A percentile compares a stretch with the other conserved stretches of the same genome.
phyloP scores from a whole-genome alignment of 2,329 filamentous ascomycete species.

The Fusarium gaditjirri region DNA sequence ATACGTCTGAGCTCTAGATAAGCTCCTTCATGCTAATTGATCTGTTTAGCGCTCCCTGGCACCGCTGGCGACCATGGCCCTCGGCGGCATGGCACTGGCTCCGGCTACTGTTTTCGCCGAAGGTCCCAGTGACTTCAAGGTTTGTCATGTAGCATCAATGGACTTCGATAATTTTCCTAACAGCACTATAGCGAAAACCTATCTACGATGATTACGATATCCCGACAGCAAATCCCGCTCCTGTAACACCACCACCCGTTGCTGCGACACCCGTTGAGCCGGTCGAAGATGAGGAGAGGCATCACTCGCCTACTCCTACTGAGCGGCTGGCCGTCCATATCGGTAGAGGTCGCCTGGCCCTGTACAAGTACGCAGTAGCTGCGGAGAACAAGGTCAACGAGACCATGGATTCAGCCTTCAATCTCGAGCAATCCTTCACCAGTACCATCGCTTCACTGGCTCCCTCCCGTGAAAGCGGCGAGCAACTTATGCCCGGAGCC shows the following conservation, averaged over 20 bases:
- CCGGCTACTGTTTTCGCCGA: conserved; percentile 64
- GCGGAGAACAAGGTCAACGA: conserved; percentile 87
- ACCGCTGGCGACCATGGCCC: conserved; percentile 64
- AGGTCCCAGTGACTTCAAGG: conserved; percentile 53
- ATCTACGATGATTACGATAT: conserved; percentile 81
- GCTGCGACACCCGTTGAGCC: conserved; percentile 47
- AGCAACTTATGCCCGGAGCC: conserved; percentile 87
- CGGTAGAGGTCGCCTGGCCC: conserved; percentile 79
- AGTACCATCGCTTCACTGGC: conserved; percentile 88
- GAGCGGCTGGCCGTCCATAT: conserved; percentile 89
- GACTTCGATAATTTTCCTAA: conserved; percentile 2
- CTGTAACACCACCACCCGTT: conserved; percentile 43
- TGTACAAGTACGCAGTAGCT: conserved; percentile 78
- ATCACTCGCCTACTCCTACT: conserved; percentile 78
- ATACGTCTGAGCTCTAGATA: conserved; percentile 3
- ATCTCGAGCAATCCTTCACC: conserved; percentile 90
- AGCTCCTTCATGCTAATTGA: conserved; percentile 45
- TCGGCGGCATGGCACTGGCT: conserved; percentile 59
- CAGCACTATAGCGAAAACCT: conserved; percentile 64
- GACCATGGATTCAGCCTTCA: conserved; percentile 81
- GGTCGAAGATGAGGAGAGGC: conserved; percentile 48
- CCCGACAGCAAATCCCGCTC: conserved; percentile 50
- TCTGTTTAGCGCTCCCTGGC: conserved; percentile 60
- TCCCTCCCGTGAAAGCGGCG: conserved; percentile 84
- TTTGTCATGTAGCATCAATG: conserved; percentile 23